phyloP scores from a whole-genome alignment of 225 moss, liverwort and hornwort species.

The Thuidium tamariscinum region DNA sequence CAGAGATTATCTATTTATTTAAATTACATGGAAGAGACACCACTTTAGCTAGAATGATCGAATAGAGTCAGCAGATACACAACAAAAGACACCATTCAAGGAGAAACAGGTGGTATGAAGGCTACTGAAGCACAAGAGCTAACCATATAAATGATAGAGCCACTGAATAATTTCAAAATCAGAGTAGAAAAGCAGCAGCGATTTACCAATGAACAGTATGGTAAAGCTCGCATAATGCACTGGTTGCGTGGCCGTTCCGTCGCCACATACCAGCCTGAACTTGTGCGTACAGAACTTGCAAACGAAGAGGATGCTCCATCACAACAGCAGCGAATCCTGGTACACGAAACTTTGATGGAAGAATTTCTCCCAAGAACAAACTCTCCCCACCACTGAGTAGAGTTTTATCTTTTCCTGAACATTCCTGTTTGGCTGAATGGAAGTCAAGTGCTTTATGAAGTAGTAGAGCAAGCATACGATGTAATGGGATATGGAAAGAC shows the following conservation, averaged over 20 bases:
- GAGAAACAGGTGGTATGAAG: neutral
- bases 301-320: slow-evolving; percentile 92
- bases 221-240: slow-evolving; percentile 65
- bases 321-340: slow-evolving; percentile 66
- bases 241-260: slow-evolving; percentile 67
- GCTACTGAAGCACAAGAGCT: neutral
- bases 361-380: slow-evolving; percentile 41
- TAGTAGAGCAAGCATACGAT: slow-evolving; percentile 75
- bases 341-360: slow-evolving; percentile 60
- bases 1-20: neutral
- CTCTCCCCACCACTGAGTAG: neutral
- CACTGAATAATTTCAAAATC: neutral
- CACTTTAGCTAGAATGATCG: neutral
- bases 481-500: slow-evolving; percentile 82
- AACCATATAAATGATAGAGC: neutral
- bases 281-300: slow-evolving; percentile 92
- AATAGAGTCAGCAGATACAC: neutral
- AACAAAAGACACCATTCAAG: neutral
- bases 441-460: slow-evolving; percentile 57
- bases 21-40: neutral
- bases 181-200: neutral
- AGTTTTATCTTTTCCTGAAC: slow-evolving; percentile 4
- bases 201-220: slow-evolving; percentile 75
- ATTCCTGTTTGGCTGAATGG: slow-evolving; percentile 17
- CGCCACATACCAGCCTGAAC: slow-evolving; percentile 99